These are phyloP conservation scores for Rhododendron kiyosumense DNA, from an alignment of 148 eudicot genomes.

Conservation along the genomic window DNA sequence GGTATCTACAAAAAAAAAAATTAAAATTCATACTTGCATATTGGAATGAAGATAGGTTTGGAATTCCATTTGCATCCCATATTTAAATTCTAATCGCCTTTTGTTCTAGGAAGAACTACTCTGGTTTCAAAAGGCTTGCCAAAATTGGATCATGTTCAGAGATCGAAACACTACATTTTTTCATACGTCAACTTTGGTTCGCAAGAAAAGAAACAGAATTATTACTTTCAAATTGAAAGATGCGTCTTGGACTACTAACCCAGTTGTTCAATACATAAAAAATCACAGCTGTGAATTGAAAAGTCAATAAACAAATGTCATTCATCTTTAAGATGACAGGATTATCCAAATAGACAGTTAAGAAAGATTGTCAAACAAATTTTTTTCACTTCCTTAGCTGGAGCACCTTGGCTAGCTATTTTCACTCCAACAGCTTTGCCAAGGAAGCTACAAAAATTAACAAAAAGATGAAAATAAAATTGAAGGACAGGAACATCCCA, in stretches of 20 bases:
- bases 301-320: neutral
- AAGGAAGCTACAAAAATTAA: slow-evolving; percentile 53
- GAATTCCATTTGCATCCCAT: too few relatives aligned
- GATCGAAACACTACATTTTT: too few relatives aligned
- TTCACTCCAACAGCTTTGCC: slow-evolving; percentile 83
- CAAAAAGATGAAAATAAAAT: neutral
- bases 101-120: too few relatives aligned
- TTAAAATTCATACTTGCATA: neutral
- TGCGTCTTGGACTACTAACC: too few relatives aligned
- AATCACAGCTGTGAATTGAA: neutral
- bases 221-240: too few relatives aligned
- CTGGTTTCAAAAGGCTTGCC: too few relatives aligned
- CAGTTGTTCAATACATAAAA: neutral
- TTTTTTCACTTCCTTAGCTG: slow-evolving; percentile 42
- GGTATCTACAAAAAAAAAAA: neutral
- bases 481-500: neutral
- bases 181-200: too few relatives aligned
- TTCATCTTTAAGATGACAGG: neutral
- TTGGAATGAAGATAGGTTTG: neutral
- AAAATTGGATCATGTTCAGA: too few relatives aligned
- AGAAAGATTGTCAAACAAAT: slow-evolving; percentile 21
- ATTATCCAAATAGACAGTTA: neutral
- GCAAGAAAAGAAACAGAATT: too few relatives aligned
- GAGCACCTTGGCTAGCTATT: slow-evolving; percentile 38
- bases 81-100: too few relatives aligned